Conservation (phyloP, 306 rosid genomes). For the Mucuna pruriens region DNA sequence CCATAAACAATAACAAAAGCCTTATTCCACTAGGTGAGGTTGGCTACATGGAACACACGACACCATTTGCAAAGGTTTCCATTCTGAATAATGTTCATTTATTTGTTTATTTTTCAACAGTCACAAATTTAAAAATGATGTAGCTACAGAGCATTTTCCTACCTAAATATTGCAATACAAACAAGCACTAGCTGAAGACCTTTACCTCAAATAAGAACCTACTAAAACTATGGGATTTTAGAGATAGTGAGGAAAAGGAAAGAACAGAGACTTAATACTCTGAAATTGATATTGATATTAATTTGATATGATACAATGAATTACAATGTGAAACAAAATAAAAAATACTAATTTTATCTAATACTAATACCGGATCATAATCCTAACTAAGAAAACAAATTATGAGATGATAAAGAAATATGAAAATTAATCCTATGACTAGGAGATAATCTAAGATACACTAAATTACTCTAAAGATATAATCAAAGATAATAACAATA, state of each 20-base stretch:
- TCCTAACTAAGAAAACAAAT: background rate
- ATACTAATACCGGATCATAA: background rate
- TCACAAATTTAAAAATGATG: background rate
- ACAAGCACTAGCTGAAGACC: slow-evolving; percentile 23
- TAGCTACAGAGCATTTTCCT: slow-evolving; percentile 16
- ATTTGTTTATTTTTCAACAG: slow-evolving; percentile 1
- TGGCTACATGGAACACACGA: background rate
- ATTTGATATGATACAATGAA: background rate
- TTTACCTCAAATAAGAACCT: background rate
- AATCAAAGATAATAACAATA: background rate
- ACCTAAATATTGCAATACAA: background rate
- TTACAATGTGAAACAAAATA: background rate
- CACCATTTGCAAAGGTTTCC: background rate
- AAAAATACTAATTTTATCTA: background rate
- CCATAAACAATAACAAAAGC: background rate
- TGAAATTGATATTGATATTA: background rate
- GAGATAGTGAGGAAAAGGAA: background rate
- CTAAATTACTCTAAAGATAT: background rate
- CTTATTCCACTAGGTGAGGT: background rate
- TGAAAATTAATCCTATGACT: background rate
- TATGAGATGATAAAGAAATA: background rate
- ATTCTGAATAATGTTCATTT: slow-evolving; percentile 4
- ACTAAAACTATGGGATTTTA: background rate
- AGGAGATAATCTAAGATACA: background rate
- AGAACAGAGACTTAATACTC: background rate